These are phyloP conservation scores for Hypoxylon lienhwacheense DNA, from an alignment of 495 filamentous ascomycete genomes.

Conservation along the genomic window DNA sequence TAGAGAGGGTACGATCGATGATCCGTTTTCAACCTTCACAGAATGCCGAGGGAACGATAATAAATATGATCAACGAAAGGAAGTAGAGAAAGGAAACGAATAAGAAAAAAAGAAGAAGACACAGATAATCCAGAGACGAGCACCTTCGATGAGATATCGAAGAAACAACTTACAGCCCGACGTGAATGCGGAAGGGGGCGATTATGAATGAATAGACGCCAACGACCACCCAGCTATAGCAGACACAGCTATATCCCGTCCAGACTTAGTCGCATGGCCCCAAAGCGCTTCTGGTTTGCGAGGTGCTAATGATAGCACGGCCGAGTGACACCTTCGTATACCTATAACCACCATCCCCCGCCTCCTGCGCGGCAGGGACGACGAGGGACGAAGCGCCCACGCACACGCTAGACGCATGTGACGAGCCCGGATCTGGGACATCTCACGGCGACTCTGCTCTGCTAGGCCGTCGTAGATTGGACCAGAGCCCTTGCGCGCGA, in stretches of 20 bases:
- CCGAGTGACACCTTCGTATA: slow-evolving; percentile 30
- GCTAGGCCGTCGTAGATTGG: slow-evolving; percentile 19
- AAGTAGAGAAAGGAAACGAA: slow-evolving; percentile 18
- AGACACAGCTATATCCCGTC: slow-evolving; percentile 21
- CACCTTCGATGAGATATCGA: slow-evolving; percentile 23
- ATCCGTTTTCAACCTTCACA: slow-evolving; percentile 15
- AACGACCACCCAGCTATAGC: slow-evolving; percentile 7
- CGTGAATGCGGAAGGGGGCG: slow-evolving; percentile 13
- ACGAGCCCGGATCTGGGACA: slow-evolving; percentile 1
- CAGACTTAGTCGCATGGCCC: slow-evolving; percentile 19
- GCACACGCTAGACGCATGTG: slow-evolving; percentile 19
- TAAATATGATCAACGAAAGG: slow-evolving; percentile 14
- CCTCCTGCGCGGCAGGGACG: slow-evolving; percentile 4
- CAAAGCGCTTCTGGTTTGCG: slow-evolving; percentile 18
- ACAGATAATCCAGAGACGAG: slow-evolving; percentile 6
- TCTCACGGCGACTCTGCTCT: neutral
- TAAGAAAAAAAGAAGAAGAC: slow-evolving; percentile 15
- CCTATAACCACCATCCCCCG: neutral
- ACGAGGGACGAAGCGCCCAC: slow-evolving; percentile 21
- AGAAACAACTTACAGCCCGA: slow-evolving; percentile 16
- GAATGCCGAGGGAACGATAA: slow-evolving; percentile 18
- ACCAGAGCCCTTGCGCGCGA: slow-evolving; percentile 1
- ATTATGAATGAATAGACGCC: slow-evolving; percentile 30
- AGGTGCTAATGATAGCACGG: slow-evolving; percentile 30
- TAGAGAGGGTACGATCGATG: slow-evolving; percentile 4